Percentiles rank a stretch among this genome's conserved stretches.
Evolutionary conservation across 2,329 filamentous ascomycete genomes (phyloP).

Genomic region (Botrytis deweyae): DNA sequence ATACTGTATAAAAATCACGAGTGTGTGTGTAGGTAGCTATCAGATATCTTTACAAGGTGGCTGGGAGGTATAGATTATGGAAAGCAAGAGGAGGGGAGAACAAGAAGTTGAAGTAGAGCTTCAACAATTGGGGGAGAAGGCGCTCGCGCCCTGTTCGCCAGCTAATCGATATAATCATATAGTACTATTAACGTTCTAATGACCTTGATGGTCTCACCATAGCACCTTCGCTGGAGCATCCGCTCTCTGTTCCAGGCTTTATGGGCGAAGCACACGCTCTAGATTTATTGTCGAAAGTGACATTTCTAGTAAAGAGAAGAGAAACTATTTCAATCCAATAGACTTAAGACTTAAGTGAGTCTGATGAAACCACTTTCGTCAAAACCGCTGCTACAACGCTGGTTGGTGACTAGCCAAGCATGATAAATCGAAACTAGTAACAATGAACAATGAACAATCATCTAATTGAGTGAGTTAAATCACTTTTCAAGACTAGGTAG

Average conservation of each 20-base stretch:
- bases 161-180: too few relatives aligned
- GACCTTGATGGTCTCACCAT: neutral
- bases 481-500: too few relatives aligned
- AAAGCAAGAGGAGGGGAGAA: too few relatives aligned
- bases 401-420: neutral
- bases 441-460: neutral
- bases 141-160: too few relatives aligned
- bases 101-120: neutral
- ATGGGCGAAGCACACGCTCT: neutral
- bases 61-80: too few relatives aligned
- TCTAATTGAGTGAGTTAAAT: neutral
- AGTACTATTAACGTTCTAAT: too few relatives aligned
- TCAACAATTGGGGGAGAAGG: neutral
- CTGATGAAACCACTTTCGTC: neutral
- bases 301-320: neutral
- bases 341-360: neutral
- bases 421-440: neutral
- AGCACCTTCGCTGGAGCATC: neutral
- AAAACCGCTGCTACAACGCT: neutral
- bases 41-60: too few relatives aligned
- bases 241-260: neutral
- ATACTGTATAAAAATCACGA: too few relatives aligned
- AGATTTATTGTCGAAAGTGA: neutral
- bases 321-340: too few relatives aligned
- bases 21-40: too few relatives aligned